Percentiles rank a stretch among this genome's conserved stretches.
phyloP scores from a whole-genome alignment of 805 yeast species.

The Wickerhamomyces bisporus region DNA sequence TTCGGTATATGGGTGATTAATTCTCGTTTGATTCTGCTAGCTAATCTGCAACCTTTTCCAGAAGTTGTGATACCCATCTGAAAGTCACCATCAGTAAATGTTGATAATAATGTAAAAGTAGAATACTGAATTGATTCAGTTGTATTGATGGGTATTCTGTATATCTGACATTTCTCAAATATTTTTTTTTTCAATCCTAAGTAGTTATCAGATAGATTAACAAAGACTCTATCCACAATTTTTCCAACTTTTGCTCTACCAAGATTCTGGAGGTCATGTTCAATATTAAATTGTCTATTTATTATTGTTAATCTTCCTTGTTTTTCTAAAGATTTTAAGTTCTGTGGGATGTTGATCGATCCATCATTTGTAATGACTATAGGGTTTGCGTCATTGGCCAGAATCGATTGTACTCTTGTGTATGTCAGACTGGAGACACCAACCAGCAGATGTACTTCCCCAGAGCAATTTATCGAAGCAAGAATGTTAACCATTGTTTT shows the following conservation, averaged over 20 bases:
- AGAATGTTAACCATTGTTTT: constrained; percentile 8
- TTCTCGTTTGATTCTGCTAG: constrained; percentile 74
- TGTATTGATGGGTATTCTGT: constrained; percentile 79
- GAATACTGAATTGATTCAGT: constrained; percentile 68
- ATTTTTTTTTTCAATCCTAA: constrained; percentile 34
- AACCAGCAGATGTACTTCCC: constrained; percentile 52
- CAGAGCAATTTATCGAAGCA: constrained; percentile 32
- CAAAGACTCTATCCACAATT: constrained; percentile 74
- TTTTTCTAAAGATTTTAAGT: constrained; percentile 23
- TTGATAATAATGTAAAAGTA: constrained; percentile 71
- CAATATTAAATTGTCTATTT: constrained; percentile 30
- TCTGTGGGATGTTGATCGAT: constrained; percentile 20
- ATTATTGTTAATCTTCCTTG: constrained; percentile 26
- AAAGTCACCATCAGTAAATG: constrained; percentile 64
- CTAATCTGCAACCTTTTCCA: constrained; percentile 86
- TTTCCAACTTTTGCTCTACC: constrained; percentile 61
- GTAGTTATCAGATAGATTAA: constrained; percentile 37
- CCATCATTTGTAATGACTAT: constrained; percentile 37
- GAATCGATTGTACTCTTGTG: constrained; percentile 41
- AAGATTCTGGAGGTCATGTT: constrained; percentile 40
- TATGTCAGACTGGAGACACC: constrained; percentile 46
- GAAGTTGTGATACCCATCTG: constrained; percentile 81
- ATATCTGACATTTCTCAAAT: constrained; percentile 44
- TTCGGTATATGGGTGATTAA: constrained; percentile 59
- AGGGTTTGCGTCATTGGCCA: constrained; percentile 53